Evolutionary conservation across 2,329 filamentous ascomycete species (phyloP).

Genomic region (Parastagonospora nodorum): DNA sequence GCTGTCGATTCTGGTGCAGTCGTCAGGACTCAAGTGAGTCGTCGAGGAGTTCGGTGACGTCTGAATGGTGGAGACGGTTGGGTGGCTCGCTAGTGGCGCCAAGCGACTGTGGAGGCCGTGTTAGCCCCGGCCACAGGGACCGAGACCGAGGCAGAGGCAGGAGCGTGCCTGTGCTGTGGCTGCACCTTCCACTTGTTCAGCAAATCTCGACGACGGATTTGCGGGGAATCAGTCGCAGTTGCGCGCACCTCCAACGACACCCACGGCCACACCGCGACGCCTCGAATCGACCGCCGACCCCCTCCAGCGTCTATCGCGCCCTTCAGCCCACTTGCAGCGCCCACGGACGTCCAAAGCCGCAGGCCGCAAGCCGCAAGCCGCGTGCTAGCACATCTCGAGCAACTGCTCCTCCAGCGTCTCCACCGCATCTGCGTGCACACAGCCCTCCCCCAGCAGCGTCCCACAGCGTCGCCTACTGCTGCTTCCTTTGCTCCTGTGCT

Average conservation of each 20-base stretch:
- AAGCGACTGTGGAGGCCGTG: constrained; percentile 3
- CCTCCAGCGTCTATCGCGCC: background rate
- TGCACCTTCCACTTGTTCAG: constrained; percentile 3
- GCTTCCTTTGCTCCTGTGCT: constrained; percentile 3
- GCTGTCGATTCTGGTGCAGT: background rate
- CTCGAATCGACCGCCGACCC: background rate
- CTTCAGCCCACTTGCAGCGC: background rate
- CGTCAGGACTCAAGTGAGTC: background rate
- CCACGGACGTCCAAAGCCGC: background rate
- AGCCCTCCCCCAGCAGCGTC: constrained; percentile 24
- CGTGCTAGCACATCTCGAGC: background rate
- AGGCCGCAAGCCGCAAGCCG: background rate
- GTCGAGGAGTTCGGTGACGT: constrained; percentile 1
- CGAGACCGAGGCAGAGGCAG: constrained; percentile 20
- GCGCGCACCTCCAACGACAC: constrained; percentile 19
- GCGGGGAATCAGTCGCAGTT: constrained; percentile 29
- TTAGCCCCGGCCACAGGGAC: constrained; percentile 18
- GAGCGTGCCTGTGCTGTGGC: background rate
- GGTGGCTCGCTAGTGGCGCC: constrained; percentile 4
- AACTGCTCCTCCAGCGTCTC: background rate
- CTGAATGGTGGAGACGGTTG: constrained; percentile 2
- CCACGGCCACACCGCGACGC: background rate
- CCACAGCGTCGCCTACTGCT: constrained; percentile 22
- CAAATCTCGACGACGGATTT: constrained; percentile 31
- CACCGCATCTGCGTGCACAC: constrained; percentile 7